Evolutionary conservation across 768 basidiomycete genomes (phyloP).

Genomic region (Lactifluus piperatus): DNA sequence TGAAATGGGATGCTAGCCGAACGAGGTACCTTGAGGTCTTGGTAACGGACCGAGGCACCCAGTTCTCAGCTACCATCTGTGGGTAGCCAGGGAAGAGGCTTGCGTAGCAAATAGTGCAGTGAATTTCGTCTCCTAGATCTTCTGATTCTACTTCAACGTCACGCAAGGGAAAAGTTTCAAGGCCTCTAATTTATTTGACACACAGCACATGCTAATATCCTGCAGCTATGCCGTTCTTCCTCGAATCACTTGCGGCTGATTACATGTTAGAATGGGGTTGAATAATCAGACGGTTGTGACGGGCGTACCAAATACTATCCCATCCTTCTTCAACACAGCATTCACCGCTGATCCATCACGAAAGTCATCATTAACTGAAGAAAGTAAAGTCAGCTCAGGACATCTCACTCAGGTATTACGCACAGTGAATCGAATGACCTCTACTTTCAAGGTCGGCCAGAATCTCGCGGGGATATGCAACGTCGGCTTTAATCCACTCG

Average conservation of each 20-base stretch:
- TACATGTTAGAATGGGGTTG: background rate
- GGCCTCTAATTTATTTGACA: background rate
- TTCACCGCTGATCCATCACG: constrained; percentile 64
- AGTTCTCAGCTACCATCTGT: too few relatives aligned
- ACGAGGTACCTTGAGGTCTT: too few relatives aligned
- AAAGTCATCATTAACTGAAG: constrained; percentile 47
- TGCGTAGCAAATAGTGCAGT: background rate
- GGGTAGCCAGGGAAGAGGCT: background rate
- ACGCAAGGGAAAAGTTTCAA: background rate
- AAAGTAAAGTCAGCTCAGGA: background rate
- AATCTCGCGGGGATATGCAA: constrained; percentile 46
- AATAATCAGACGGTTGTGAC: background rate
- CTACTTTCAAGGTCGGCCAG: constrained; percentile 44
- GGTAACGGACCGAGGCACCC: too few relatives aligned
- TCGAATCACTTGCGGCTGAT: constrained; percentile 79
- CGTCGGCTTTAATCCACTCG: constrained; percentile 46
- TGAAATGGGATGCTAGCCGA: too few relatives aligned
- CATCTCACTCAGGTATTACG: constrained; percentile 16
- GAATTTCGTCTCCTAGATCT: background rate
- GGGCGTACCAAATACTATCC: constrained; percentile 53
- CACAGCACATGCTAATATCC: constrained; percentile 68
- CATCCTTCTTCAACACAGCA: constrained; percentile 45
- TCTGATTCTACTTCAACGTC: background rate
- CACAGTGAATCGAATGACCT: constrained; percentile 70
- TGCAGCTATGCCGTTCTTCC: constrained; percentile 88